Conservation (phyloP, 768 basidiomycete genomes). For the Rickenella mellea region DNA sequence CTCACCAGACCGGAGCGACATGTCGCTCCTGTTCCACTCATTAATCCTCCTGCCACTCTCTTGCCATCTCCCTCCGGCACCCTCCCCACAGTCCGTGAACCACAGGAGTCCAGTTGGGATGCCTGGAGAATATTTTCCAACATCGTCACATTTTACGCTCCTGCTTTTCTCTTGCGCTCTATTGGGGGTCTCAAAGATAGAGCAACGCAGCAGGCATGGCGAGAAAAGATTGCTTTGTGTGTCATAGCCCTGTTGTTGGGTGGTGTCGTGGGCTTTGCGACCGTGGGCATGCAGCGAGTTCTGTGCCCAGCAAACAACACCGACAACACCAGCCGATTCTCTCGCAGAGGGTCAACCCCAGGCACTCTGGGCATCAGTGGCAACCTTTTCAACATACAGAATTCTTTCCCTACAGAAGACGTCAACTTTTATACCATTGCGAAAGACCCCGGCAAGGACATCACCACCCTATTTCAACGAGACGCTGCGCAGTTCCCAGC, state of each 20-base stretch:
- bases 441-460: slow-evolving; percentile 69
- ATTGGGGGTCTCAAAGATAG: slow-evolving; percentile 77
- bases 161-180: slow-evolving; percentile 60
- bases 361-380: slow-evolving; percentile 75
- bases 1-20: slow-evolving; percentile 92
- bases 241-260: slow-evolving; percentile 78
- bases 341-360: slow-evolving; percentile 40
- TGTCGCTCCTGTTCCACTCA: slow-evolving; percentile 89
- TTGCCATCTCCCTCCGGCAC: slow-evolving; percentile 27
- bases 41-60: slow-evolving; percentile 62
- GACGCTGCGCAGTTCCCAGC: slow-evolving; percentile 50
- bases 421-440: slow-evolving; percentile 55
- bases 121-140: slow-evolving; percentile 79
- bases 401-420: slow-evolving; percentile 30
- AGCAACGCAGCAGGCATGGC: slow-evolving; percentile 82
- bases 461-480: slow-evolving; percentile 79
- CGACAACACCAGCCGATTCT: slow-evolving; percentile 31
- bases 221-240: slow-evolving; percentile 93
- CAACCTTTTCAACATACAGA: slow-evolving; percentile 57
- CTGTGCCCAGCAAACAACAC: slow-evolving; percentile 63
- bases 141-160: slow-evolving; percentile 86
- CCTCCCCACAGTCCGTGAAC: slow-evolving; percentile 15
- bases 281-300: slow-evolving; percentile 88
- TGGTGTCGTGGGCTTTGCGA: slow-evolving; percentile 76
- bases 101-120: slow-evolving; percentile 33